Conservation (phyloP, 495 filamentous ascomycete species). For the Eremomyces bilateralis region DNA sequence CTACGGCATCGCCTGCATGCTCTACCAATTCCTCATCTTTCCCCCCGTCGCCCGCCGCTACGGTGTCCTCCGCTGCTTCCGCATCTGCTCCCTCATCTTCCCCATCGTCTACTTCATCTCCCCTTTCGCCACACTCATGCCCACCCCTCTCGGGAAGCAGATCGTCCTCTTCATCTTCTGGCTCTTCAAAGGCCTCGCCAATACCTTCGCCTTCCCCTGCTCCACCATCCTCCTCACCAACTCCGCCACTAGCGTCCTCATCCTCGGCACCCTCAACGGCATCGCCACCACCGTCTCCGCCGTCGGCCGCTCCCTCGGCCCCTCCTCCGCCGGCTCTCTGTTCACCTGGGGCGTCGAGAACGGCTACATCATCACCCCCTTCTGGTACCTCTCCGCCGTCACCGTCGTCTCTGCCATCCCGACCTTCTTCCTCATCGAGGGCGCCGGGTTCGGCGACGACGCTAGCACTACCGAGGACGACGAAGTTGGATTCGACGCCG, state of each 20-base stretch:
- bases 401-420: conserved; percentile 40
- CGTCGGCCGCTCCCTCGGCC: conserved; percentile 55
- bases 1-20: conserved; percentile 47
- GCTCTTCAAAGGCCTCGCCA: conserved; percentile 43
- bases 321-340: conserved; percentile 25
- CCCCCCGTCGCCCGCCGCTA: conserved; percentile 42
- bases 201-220: conserved; percentile 71
- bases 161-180: conserved; percentile 31
- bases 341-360: conserved; percentile 42
- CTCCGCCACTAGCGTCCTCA: conserved; percentile 45
- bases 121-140: conserved; percentile 44
- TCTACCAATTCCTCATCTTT: conserved; percentile 65
- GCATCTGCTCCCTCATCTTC: conserved; percentile 34
- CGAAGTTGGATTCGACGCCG: conserved; percentile 2
- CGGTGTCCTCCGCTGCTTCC: conserved; percentile 50
- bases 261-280: conserved; percentile 79
- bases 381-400: conserved; percentile 48
- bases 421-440: conserved; percentile 49
- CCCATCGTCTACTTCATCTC: conserved; percentile 51
- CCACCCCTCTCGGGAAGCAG: conserved; percentile 18
- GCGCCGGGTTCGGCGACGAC: conserved; percentile 41
- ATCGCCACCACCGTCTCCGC: conserved; percentile 62
- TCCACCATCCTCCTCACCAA: conserved; percentile 82
- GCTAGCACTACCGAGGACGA: conserved; percentile 12
- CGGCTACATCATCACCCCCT: conserved; percentile 54